Conservation (phyloP, 495 filamentous ascomycete genomes). For the Penicillium cataractarum region DNA sequence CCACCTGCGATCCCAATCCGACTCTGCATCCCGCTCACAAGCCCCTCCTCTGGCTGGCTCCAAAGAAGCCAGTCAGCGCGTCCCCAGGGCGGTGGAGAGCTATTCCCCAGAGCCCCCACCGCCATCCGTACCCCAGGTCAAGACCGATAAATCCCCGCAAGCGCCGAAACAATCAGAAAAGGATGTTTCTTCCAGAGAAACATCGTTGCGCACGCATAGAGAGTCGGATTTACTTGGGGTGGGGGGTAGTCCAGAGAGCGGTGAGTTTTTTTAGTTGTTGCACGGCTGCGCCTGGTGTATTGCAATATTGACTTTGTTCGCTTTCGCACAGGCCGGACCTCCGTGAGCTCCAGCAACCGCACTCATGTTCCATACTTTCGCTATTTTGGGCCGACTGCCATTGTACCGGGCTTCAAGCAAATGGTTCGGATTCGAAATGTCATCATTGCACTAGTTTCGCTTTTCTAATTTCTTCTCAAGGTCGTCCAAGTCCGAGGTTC, state of each 20-base stretch:
- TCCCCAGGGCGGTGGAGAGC: conserved; percentile 29
- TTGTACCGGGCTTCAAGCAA: conserved; percentile 89
- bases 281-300: neutral
- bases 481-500: conserved; percentile 67
- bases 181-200: conserved; percentile 28
- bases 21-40: conserved; percentile 34
- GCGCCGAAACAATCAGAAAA: conserved; percentile 24
- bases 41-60: conserved; percentile 23
- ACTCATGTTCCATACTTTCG: conserved; percentile 83
- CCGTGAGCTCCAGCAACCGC: conserved; percentile 46
- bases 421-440: conserved; percentile 56
- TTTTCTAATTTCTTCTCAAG: conserved; percentile 24
- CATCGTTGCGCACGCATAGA: conserved; percentile 28
- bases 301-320: conserved; percentile 21
- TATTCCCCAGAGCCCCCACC: conserved; percentile 35
- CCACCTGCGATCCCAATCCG: conserved; percentile 48
- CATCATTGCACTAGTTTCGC: neutral
- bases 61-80: conserved; percentile 26
- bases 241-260: conserved; percentile 46
- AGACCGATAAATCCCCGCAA: conserved; percentile 26
- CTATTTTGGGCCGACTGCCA: conserved; percentile 87
- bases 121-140: conserved; percentile 11
- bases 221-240: conserved; percentile 36
- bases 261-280: conserved; percentile 31
- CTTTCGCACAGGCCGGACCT: conserved; percentile 40